These are phyloP conservation scores for Carex littledalei DNA, from an alignment of 176 grass and related monocot genomes.

Conservation along the genomic window DNA sequence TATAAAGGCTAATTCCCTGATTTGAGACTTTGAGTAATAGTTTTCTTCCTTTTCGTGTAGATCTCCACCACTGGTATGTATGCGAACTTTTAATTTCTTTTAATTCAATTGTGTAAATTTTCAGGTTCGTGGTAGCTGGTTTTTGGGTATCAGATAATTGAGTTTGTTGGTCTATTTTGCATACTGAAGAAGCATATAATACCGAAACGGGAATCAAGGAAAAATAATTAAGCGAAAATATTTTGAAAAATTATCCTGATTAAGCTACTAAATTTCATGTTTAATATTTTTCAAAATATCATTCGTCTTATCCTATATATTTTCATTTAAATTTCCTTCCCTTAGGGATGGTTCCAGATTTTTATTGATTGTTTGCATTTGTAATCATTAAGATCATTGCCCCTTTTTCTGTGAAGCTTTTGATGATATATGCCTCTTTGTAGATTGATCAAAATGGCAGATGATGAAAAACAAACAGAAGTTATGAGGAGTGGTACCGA, in stretches of 20 bases:
- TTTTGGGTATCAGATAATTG: slow-evolving; percentile 5
- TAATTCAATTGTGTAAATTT: not conserved
- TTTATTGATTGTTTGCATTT: not conserved
- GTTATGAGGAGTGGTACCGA: slow-evolving; percentile 31
- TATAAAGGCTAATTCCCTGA: not conserved
- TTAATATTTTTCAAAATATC: not conserved
- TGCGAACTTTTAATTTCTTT: slow-evolving; percentile 2
- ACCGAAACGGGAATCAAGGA: not conserved
- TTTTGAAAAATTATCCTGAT: not conserved
- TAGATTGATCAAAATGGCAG: slow-evolving; percentile 46
- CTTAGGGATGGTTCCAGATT: not conserved
- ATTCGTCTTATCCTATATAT: not conserved
- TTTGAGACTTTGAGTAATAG: not conserved
- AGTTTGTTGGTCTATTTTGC: not conserved
- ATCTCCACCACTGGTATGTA: slow-evolving; percentile 2
- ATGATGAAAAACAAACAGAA: slow-evolving; percentile 39
- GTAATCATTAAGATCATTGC: not conserved
- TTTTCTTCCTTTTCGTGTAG: slow-evolving; percentile 18
- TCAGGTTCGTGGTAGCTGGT: not conserved
- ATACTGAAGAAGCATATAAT: too few species aligned
- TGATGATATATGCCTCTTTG: not conserved
- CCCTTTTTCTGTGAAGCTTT: too few species aligned
- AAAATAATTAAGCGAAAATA: not conserved
- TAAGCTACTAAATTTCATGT: not conserved
- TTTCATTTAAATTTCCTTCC: not conserved